Evolutionary conservation across 306 rosid species (phyloP).

Genomic region (Rubus parviflorus): DNA sequence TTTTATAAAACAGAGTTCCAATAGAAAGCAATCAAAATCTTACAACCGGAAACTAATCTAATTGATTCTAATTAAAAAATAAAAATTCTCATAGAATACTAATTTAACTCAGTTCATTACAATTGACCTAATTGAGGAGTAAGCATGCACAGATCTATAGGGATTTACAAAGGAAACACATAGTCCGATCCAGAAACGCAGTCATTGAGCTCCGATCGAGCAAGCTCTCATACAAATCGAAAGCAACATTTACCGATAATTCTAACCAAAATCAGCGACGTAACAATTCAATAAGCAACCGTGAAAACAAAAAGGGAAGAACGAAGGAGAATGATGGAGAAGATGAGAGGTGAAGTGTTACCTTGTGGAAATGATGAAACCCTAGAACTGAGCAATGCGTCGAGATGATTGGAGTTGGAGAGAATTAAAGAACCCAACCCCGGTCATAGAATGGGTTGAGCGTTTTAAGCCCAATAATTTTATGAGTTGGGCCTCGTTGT

Average conservation of each 20-base stretch:
- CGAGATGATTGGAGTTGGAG: neutral
- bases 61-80: neutral
- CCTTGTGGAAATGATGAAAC: slow-evolving; percentile 10
- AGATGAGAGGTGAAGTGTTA: slow-evolving; percentile 13
- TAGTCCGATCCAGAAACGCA: neutral
- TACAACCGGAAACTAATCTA: neutral
- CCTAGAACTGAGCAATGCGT: slow-evolving; percentile 1
- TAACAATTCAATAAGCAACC: neutral
- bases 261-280: neutral
- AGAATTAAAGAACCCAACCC: neutral
- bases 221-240: neutral
- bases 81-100: neutral
- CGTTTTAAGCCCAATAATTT: neutral
- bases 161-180: neutral
- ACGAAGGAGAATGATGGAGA: neutral
- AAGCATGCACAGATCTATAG: neutral
- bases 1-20: neutral
- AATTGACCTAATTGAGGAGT: neutral
- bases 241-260: neutral
- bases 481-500: neutral
- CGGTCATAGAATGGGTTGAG: neutral
- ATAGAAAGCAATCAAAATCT: neutral
- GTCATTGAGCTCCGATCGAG: neutral
- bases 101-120: neutral
- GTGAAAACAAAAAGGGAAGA: neutral